A percentile compares a stretch with the other conserved stretches of the same genome.
phyloP scores from a whole-genome alignment of 192 early-diverging fungal genomes.

The Coemansia sp. region DNA sequence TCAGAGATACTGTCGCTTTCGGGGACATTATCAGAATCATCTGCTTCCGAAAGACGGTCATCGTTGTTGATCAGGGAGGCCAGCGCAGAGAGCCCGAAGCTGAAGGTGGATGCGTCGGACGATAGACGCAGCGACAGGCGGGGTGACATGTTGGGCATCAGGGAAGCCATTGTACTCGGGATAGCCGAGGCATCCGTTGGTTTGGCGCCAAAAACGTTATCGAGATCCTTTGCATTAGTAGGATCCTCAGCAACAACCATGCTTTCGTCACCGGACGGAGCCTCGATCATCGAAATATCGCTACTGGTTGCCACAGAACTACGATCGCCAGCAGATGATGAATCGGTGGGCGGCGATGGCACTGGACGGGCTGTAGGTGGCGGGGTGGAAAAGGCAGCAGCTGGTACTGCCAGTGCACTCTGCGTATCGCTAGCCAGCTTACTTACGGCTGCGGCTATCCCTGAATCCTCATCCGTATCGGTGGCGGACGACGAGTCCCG shows the following conservation, averaged over 20 bases:
- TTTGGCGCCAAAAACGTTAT: neutral
- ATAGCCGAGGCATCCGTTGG: neutral
- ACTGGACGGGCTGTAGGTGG: neutral
- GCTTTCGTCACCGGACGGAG: neutral
- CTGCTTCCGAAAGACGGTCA: neutral
- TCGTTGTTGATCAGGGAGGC: slow-evolving; percentile 10
- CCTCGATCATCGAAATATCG: neutral
- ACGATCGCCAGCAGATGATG: too few species aligned
- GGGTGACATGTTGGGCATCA: slow-evolving; percentile 17
- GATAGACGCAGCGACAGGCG: slow-evolving; percentile 42
- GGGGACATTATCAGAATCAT: neutral
- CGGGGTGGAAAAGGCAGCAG: neutral
- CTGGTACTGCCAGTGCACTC: neutral
- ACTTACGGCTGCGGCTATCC: slow-evolving; percentile 32
- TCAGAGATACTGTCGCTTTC: too few species aligned
- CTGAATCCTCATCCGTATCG: slow-evolving; percentile 42
- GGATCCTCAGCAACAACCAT: too few species aligned
- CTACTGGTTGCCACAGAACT: neutral
- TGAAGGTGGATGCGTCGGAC: slow-evolving; percentile 34
- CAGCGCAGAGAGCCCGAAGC: slow-evolving; percentile 26
- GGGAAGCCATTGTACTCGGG: slow-evolving; percentile 1
- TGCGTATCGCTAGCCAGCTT: slow-evolving; percentile 3
- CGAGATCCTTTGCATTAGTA: neutral
- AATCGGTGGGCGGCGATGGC: too few species aligned
- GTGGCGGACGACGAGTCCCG: neutral